Percentiles rank a stretch among this genome's conserved stretches.
Evolutionary conservation across 2,329 filamentous ascomycete genomes (phyloP).

Genomic region (Fusarium brachygibbosum): DNA sequence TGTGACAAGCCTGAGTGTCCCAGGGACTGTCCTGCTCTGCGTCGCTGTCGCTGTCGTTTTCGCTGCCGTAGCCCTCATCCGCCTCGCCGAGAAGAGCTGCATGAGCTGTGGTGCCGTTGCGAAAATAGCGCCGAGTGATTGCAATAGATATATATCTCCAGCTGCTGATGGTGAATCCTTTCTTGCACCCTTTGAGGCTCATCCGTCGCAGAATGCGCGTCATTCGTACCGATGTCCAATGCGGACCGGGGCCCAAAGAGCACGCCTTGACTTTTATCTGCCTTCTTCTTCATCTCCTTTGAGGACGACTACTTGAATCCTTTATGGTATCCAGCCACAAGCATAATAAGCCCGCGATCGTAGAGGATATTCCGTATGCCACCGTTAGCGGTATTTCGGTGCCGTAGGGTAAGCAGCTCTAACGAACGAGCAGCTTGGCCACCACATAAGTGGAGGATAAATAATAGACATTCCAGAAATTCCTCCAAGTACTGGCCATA

Average conservation of each 20-base stretch:
- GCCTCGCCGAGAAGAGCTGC: not conserved
- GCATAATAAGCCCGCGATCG: not conserved
- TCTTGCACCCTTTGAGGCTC: not conserved
- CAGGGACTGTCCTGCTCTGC: not conserved
- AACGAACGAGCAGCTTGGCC: not conserved
- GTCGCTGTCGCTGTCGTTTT: not conserved
- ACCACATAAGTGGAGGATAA: not conserved
- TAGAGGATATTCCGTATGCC: not conserved
- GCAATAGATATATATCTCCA: constrained; percentile 5
- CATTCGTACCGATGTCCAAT: constrained; percentile 7
- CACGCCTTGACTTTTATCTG: not conserved
- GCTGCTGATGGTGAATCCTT: constrained; percentile 7
- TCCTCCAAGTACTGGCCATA: constrained; percentile 5
- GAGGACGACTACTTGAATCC: not conserved
- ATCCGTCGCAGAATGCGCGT: not conserved
- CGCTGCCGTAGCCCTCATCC: constrained; percentile 3
- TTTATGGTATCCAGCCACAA: not conserved
- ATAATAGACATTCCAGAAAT: not conserved
- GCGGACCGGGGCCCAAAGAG: not conserved
- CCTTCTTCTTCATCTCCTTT: not conserved
- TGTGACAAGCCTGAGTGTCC: not conserved
- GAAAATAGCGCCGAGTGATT: constrained; percentile 3
- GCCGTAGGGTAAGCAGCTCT: not conserved
- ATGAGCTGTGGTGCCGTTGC: not conserved
- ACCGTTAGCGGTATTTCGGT: not conserved